Evolutionary conservation across 768 basidiomycete species (phyloP), one percentile per base, ranked within the genome.

Genomic region (Collybia mongolica): DNA sequence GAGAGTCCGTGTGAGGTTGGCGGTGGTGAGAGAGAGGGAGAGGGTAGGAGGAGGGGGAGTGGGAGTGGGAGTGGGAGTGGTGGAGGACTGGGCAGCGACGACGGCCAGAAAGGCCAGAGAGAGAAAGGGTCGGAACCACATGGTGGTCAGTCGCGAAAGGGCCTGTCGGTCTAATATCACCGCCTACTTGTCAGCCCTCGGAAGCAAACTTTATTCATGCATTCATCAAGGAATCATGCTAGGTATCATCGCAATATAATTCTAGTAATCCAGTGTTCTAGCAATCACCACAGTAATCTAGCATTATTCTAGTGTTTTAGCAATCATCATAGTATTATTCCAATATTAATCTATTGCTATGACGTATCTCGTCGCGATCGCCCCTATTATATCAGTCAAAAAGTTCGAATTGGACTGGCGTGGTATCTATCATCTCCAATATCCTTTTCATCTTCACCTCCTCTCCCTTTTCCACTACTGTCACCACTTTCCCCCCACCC

Each of bases 401-500:
- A 44, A 79, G 73, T 55, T 68, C 73, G 49, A 83, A 75, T 58
- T 64, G 70, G 14, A 74, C 74, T 14, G 83, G 69, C 29, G 49
- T 62, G 48, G 79, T 66, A 5, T 72, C 69, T 43, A 84, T 61
- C 54, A 70, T 69, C 32, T 66, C 66, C 51, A 83, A 62, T 48
- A 84, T 71, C 39, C 70, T 60, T 49, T 48, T 36, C 72, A 84
- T 74, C 65, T 65, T 72, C 42, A 22, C 50, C 41, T 61, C 64
- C 48, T 60, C 68, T 35, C 60, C 69, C 46, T 66, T 69, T 41
- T 79, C 76, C 29, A 90, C 64, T 35, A 90, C 70, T 22, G 74
- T 81, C 50, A 91, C 71, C 45, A 89, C 86, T 65, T 80, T 85
- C 14, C 88, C 88, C 18, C 65, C 67, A 38, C 78, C 65, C 39